Conservation (phyloP, 768 basidiomycete genomes). For the Leccinum disarticulatum region DNA sequence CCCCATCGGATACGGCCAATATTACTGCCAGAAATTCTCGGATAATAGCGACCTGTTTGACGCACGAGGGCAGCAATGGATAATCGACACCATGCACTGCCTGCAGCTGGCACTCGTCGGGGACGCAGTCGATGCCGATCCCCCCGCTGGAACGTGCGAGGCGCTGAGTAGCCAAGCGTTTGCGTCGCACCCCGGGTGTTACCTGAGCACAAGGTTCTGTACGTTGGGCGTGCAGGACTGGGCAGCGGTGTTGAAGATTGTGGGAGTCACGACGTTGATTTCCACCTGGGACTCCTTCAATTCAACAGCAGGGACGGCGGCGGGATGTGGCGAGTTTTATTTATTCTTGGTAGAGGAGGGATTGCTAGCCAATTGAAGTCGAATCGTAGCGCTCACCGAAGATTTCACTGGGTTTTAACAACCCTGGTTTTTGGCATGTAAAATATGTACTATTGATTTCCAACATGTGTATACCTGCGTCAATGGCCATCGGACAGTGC, state of each 20-base stretch:
- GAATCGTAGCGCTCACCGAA: neutral
- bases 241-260: constrained; percentile 37
- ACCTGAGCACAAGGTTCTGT: constrained; percentile 40
- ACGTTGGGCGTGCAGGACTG: constrained; percentile 36
- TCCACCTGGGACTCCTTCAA: constrained; percentile 19
- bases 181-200: neutral
- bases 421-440: neutral
- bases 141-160: constrained; percentile 1
- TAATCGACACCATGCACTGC: neutral
- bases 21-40: neutral
- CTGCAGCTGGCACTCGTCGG: constrained; percentile 32
- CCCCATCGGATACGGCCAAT: neutral
- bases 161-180: neutral
- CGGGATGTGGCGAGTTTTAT: constrained; percentile 13
- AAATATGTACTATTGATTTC: too few species aligned
- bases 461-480: neutral
- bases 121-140: constrained; percentile 28
- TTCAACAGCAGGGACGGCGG: constrained; percentile 8
- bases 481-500: neutral
- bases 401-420: neutral
- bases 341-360: constrained; percentile 12
- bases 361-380: constrained; percentile 2
- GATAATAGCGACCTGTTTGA: neutral
- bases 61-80: neutral
- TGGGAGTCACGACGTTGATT: constrained; percentile 13